A percentile compares a stretch with the other conserved stretches of the same genome.
These are phyloP conservation scores for Pythium coloratum DNA, from an alignment of 352 stramenopile species.

Conservation along the genomic window DNA sequence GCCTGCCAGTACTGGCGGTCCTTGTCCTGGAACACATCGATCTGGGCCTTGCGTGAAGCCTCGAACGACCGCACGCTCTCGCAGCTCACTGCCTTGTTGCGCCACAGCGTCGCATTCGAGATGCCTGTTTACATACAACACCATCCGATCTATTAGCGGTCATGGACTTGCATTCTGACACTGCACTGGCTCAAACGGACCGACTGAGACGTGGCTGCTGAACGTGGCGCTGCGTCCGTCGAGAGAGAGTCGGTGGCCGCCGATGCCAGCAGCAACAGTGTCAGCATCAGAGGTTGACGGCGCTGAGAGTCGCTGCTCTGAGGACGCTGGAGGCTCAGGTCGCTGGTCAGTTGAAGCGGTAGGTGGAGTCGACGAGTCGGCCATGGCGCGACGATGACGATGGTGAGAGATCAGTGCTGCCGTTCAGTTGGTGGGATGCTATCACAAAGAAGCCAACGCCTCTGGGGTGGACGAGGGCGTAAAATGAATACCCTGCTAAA, in stretches of 20 bases:
- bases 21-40: conserved; percentile 66
- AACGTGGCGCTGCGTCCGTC: conserved; percentile 21
- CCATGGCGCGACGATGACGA: background rate
- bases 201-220: conserved; percentile 3
- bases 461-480: background rate
- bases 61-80: conserved; percentile 71
- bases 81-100: conserved; percentile 59
- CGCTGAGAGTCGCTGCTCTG: background rate
- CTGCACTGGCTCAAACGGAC: background rate
- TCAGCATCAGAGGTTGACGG: background rate
- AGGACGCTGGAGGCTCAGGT: background rate
- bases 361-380: background rate
- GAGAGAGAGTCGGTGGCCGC: conserved; percentile 8
- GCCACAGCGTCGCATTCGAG: conserved; percentile 46
- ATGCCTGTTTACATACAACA: conserved; percentile 18
- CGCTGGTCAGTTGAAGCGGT: background rate
- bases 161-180: background rate
- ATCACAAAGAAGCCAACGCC: background rate
- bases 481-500: background rate
- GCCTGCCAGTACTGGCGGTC: conserved; percentile 75
- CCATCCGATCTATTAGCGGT: background rate
- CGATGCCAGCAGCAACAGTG: background rate
- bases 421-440: background rate
- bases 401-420: too few species aligned
- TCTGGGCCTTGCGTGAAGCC: conserved; percentile 55